Evolutionary conservation across 805 yeast genomes (phyloP).

Genomic region (Saccharomycopsis fermentans): DNA sequence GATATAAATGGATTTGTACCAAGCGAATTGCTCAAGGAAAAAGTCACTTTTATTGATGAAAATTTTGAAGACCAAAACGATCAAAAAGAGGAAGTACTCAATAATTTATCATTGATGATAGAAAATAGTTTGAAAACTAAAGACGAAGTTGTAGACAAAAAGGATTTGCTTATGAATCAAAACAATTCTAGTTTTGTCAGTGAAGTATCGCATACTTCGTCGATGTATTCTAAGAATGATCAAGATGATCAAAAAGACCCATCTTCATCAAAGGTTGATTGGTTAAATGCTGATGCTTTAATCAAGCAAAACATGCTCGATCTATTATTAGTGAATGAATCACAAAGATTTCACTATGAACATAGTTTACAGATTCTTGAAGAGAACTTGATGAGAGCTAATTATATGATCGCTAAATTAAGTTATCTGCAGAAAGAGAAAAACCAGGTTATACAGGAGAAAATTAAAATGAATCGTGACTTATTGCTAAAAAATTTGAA

Average conservation of each 20-base stretch:
- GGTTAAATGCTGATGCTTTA: conserved; percentile 1
- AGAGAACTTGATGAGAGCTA: conserved; percentile 11
- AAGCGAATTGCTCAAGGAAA: conserved; percentile 12
- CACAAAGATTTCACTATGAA: conserved; percentile 2
- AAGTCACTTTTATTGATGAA: conserved; percentile 2
- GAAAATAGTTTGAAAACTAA: conserved; percentile 11
- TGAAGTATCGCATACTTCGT: conserved; percentile 13
- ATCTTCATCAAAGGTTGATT: conserved; percentile 1
- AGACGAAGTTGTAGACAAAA: neutral
- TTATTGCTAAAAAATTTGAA: neutral
- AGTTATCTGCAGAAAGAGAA: conserved; percentile 5
- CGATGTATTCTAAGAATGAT: conserved; percentile 13
- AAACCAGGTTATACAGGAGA: neutral
- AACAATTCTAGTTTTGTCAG: conserved; percentile 14
- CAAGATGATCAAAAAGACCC: neutral
- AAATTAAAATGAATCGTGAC: neutral
- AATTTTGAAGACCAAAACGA: conserved; percentile 1
- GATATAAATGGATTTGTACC: conserved; percentile 13
- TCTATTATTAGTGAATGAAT: neutral
- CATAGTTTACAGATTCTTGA: conserved; percentile 1
- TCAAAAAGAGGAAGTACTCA: neutral
- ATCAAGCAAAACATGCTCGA: conserved; percentile 5
- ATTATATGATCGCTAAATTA: conserved; percentile 11
- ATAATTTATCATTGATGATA: conserved; percentile 1
- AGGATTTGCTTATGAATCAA: conserved; percentile 10